These are phyloP conservation scores for Kitagawia praeruptora DNA, from an alignment of 129 eudicot genomes.

Conservation along the genomic window DNA sequence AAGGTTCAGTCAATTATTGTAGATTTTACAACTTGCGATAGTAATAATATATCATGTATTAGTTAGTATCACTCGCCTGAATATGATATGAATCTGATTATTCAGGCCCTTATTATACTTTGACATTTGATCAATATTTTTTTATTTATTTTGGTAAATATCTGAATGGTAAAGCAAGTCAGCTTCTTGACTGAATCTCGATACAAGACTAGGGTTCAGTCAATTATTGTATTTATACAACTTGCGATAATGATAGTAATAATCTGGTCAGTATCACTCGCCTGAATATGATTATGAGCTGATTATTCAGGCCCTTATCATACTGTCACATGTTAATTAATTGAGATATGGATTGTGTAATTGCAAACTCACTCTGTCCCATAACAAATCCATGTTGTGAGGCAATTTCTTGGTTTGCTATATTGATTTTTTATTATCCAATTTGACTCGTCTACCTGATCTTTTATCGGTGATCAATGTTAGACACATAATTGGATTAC, in stretches of 20 bases:
- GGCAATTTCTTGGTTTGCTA: constrained; percentile 73
- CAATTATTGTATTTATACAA: constrained; percentile 12
- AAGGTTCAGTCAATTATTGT: constrained; percentile 31
- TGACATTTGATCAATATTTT: background rate
- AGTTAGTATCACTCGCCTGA: constrained; percentile 53
- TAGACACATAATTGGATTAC: constrained; percentile 52
- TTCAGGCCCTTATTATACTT: constrained; percentile 43
- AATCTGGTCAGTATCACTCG: constrained; percentile 38
- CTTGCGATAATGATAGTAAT: constrained; percentile 28
- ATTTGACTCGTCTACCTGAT: constrained; percentile 32
- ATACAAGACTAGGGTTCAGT: constrained; percentile 12
- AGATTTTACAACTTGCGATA: constrained; percentile 29
- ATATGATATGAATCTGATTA: constrained; percentile 33
- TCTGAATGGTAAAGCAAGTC: constrained; percentile 32
- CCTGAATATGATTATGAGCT: constrained; percentile 36
- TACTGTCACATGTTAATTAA: constrained; percentile 21
- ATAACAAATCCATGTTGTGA: constrained; percentile 25
- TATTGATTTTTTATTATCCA: constrained; percentile 7
- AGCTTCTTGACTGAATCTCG: constrained; percentile 53
- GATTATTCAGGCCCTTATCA: constrained; percentile 51
- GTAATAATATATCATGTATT: background rate
- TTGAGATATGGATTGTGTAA: background rate
- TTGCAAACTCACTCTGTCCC: constrained; percentile 72
- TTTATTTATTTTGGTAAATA: no score
- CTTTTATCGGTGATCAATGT: constrained; percentile 9